Evolutionary conservation across 176 grass and related monocot species (phyloP).

Genomic region (Elymus sibiricus): DNA sequence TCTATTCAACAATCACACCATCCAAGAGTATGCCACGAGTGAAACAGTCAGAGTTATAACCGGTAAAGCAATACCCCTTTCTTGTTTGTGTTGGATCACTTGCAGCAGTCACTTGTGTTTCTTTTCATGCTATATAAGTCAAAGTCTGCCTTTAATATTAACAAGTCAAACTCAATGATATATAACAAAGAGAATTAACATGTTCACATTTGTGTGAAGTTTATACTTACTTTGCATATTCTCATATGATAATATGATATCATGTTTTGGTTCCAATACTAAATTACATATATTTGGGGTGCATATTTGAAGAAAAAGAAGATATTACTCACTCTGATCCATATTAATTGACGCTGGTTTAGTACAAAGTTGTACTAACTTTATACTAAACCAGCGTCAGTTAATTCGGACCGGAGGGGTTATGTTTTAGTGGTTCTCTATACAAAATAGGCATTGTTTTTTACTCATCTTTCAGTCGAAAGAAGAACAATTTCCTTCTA

Average conservation of each 20-base stretch:
- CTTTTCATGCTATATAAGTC: not conserved
- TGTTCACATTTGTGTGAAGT: not conserved
- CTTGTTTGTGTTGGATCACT: conserved; percentile 6
- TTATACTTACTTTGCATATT: not conserved
- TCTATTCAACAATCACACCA: conserved; percentile 96
- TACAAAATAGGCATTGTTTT: not conserved
- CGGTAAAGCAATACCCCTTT: conserved; percentile 46
- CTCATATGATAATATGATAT: not conserved
- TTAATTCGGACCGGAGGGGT: not conserved
- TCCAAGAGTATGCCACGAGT: conserved; percentile 99
- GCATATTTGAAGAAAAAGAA: not conserved
- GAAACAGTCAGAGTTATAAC: conserved; percentile 98
- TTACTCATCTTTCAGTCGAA: not conserved
- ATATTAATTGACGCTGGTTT: no score
- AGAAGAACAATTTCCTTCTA: not conserved
- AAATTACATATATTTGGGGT: no score
- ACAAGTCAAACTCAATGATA: not conserved
- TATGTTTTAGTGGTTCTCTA: not conserved
- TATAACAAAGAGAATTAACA: not conserved
- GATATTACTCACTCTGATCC: not conserved
- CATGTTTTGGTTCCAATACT: no score
- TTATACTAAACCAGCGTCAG: no score
- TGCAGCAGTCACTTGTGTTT: not conserved
- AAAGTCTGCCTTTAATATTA: not conserved
- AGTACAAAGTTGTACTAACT: no score